These are phyloP conservation scores for Fusarium subglutinans DNA, from an alignment of 2,329 filamentous ascomycete genomes.

Conservation along the genomic window DNA sequence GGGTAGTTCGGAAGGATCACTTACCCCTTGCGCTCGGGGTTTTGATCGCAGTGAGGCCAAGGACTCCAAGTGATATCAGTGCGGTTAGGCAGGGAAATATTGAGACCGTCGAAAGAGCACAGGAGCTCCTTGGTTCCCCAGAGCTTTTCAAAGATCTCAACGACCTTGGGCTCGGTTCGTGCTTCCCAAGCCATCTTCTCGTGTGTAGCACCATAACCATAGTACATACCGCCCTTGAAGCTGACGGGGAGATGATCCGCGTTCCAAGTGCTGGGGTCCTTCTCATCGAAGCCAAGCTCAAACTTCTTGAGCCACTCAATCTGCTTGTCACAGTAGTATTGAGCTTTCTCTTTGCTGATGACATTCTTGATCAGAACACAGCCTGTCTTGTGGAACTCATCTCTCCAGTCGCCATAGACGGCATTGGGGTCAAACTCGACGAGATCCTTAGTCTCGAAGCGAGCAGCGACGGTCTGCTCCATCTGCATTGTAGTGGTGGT, in stretches of 20 bases:
- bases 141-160: conserved; percentile 57
- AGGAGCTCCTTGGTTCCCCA: conserved; percentile 57
- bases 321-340: conserved; percentile 39
- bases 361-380: conserved; percentile 40
- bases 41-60: conserved; percentile 38
- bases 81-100: conserved; percentile 54
- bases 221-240: conserved; percentile 56
- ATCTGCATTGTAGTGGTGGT: conserved; percentile 22
- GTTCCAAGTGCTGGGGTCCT: conserved; percentile 31
- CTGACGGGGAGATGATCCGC: conserved; percentile 34
- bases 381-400: conserved; percentile 38
- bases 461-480: conserved; percentile 32
- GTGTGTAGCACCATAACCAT: conserved; percentile 57
- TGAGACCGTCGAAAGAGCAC: conserved; percentile 54
- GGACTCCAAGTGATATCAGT: conserved; percentile 43
- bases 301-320: conserved; percentile 40
- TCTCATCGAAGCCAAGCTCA: conserved; percentile 36
- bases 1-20: not conserved
- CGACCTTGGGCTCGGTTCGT: conserved; percentile 58
- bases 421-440: conserved; percentile 31
- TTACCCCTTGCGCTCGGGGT: conserved; percentile 45
- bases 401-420: conserved; percentile 36
- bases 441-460: conserved; percentile 36
- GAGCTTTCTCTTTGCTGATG: conserved; percentile 32
- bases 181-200: conserved; percentile 60